Percentiles rank a stretch among this genome's conserved stretches.
Evolutionary conservation across 805 yeast species (phyloP).

Genomic region (Myxozyma kluyveri): DNA sequence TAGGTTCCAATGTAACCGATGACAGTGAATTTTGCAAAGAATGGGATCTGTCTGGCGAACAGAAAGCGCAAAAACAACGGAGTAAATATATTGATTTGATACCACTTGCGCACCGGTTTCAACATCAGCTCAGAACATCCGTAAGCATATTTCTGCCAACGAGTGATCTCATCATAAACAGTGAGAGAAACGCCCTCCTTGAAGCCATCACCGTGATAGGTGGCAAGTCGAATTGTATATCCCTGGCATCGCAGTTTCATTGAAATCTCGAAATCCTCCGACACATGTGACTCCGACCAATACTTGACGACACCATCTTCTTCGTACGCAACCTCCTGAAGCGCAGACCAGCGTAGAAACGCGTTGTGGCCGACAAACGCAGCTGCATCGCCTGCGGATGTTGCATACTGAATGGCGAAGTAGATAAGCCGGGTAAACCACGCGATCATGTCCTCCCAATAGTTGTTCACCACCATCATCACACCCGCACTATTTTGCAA

Average conservation of each 20-base stretch:
- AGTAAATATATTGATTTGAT: slow-evolving; percentile 1
- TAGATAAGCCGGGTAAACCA: slow-evolving; percentile 15
- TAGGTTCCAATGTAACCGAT: slow-evolving; percentile 16
- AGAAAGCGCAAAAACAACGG: slow-evolving; percentile 10
- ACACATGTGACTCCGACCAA: slow-evolving; percentile 18
- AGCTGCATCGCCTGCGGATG: slow-evolving; percentile 14
- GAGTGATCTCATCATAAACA: slow-evolving; percentile 10
- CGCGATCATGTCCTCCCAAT: slow-evolving; percentile 15
- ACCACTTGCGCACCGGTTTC: slow-evolving; percentile 7
- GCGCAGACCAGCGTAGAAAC: slow-evolving; percentile 13
- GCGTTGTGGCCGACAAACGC: slow-evolving; percentile 20
- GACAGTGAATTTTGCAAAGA: slow-evolving; percentile 9
- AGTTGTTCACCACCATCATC: slow-evolving; percentile 16
- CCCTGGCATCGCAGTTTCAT: slow-evolving; percentile 10
- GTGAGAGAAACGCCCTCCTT: slow-evolving; percentile 20
- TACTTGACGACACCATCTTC: slow-evolving; percentile 8
- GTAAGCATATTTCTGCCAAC: slow-evolving; percentile 20
- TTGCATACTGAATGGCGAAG: slow-evolving; percentile 10
- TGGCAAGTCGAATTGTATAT: slow-evolving; percentile 3
- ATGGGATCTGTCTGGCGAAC: slow-evolving; percentile 1
- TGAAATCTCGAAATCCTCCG: slow-evolving; percentile 16
- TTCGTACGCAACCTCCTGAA: slow-evolving; percentile 12
- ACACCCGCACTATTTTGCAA: slow-evolving; percentile 12
- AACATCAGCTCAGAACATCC: slow-evolving; percentile 16
- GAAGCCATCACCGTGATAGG: slow-evolving; percentile 8